These are phyloP conservation scores for Ophiognomonia clavigignenti-juglandacearum DNA, from an alignment of 2,329 filamentous ascomycete genomes.

Conservation along the genomic window DNA sequence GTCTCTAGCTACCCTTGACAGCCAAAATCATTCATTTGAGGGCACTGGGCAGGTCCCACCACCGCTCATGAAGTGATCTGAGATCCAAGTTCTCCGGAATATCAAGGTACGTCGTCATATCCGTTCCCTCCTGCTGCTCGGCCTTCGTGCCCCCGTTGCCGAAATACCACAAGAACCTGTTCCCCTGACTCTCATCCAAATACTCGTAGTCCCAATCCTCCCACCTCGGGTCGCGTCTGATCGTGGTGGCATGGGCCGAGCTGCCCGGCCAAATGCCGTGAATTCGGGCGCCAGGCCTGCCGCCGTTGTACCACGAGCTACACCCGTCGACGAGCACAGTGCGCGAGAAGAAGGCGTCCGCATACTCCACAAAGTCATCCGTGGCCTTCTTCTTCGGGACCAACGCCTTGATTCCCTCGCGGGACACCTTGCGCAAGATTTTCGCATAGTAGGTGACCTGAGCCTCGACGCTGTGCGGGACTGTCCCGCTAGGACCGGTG, in stretches of 20 bases:
- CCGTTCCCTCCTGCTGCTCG: constrained; percentile 50
- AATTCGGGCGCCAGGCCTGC: constrained; percentile 55
- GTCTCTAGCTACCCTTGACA: too few relatives aligned
- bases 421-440: constrained; percentile 60
- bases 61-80: constrained; percentile 60
- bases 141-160: constrained; percentile 62
- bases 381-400: constrained; percentile 52
- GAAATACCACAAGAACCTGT: constrained; percentile 57
- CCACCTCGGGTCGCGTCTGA: constrained; percentile 50
- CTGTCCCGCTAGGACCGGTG: constrained; percentile 57
- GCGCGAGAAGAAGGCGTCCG: constrained; percentile 48
- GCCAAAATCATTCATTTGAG: too few relatives aligned
- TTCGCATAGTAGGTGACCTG: constrained; percentile 62
- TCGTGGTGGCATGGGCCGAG: constrained; percentile 55
- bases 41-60: constrained; percentile 55
- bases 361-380: constrained; percentile 60
- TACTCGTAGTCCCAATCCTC: constrained; percentile 52
- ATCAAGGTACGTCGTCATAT: constrained; percentile 61
- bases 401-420: constrained; percentile 62
- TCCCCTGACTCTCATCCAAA: constrained; percentile 33
- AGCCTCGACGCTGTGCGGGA: constrained; percentile 63
- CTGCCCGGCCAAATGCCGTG: constrained; percentile 68
- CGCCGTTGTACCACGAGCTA: constrained; percentile 69
- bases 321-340: constrained; percentile 59
- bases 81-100: constrained; percentile 53